Conservation (phyloP, 2,329 filamentous ascomycete species). For the Boeremia lycopersici region DNA sequence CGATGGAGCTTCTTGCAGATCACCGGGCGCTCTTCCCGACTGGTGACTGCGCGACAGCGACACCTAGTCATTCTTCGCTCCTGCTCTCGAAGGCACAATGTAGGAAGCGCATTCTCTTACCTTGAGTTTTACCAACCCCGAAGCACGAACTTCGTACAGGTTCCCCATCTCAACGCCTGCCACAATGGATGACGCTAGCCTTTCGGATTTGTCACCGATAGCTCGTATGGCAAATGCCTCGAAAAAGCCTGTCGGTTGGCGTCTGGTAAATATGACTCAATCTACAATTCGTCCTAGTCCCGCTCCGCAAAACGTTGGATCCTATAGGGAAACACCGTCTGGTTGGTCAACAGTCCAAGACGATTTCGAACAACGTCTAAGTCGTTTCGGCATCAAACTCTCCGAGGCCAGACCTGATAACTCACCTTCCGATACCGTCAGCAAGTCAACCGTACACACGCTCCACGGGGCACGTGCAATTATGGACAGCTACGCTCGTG, state of each 20-base stretch:
- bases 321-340: neutral
- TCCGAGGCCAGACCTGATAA: neutral
- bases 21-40: neutral
- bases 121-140: no score
- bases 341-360: slow-evolving; percentile 2
- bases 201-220: neutral
- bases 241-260: neutral
- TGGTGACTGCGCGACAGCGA: neutral
- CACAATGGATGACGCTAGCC: neutral
- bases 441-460: neutral
- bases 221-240: neutral
- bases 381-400: slow-evolving; percentile 8
- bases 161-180: neutral
- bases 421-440: neutral
- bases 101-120: no score
- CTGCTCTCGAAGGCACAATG: neutral
- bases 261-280: neutral
- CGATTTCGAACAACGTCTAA: slow-evolving; percentile 10
- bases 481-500: neutral
- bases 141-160: neutral
- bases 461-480: neutral
- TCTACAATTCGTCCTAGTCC: neutral
- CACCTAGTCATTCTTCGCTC: neutral
- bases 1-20: neutral
- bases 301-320: neutral